Conservation (phyloP, 805 yeast species). For the Candida ulmi region DNA sequence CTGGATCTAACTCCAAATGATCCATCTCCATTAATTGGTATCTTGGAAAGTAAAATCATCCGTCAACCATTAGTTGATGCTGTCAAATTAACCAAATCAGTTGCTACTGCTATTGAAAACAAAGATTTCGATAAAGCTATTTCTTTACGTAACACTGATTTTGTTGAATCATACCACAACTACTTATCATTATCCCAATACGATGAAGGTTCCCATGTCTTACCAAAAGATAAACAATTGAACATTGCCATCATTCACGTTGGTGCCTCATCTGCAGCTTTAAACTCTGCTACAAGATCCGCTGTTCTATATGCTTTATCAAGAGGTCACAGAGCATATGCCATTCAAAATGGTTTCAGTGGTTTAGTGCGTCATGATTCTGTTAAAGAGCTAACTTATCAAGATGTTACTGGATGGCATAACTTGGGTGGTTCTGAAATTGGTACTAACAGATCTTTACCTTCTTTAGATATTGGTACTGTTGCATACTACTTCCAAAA, state of each 20-base stretch:
- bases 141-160: conserved; percentile 64
- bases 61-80: conserved; percentile 69
- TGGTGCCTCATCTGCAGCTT: conserved; percentile 78
- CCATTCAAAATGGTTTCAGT: conserved; percentile 68
- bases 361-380: conserved; percentile 63
- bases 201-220: conserved; percentile 55
- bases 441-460: conserved; percentile 78
- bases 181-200: conserved; percentile 65
- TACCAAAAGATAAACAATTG: conserved; percentile 48
- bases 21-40: conserved; percentile 78
- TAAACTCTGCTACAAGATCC: conserved; percentile 74
- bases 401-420: conserved; percentile 69
- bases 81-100: conserved; percentile 63
- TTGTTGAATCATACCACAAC: conserved; percentile 57
- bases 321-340: conserved; percentile 66
- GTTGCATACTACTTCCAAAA: conserved; percentile 92
- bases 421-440: conserved; percentile 74
- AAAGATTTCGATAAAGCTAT: conserved; percentile 69
- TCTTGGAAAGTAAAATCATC: conserved; percentile 64
- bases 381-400: conserved; percentile 57
- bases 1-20: conserved; percentile 60
- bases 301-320: conserved; percentile 72
- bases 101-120: conserved; percentile 60
- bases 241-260: conserved; percentile 68
- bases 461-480: conserved; percentile 76